phyloP scores from a whole-genome alignment of 176 grass and related monocot genomes.

The Aechmea fasciata region DNA sequence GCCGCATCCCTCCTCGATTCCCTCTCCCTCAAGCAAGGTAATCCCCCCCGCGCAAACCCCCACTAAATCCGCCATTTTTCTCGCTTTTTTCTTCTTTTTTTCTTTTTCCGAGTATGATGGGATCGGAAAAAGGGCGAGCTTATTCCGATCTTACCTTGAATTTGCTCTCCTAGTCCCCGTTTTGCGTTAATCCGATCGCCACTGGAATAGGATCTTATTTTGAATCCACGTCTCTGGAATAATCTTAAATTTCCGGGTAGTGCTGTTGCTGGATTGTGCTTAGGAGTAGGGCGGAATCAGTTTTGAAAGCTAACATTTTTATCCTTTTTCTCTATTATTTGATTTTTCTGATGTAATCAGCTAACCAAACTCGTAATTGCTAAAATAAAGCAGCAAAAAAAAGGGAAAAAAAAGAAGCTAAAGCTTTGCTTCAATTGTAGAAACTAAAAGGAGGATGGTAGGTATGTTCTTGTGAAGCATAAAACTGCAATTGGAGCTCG shows the following conservation, averaged over 20 bases:
- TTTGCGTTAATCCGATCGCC: background rate
- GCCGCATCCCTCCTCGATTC: background rate
- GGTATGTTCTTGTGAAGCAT: background rate
- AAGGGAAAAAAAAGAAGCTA: background rate
- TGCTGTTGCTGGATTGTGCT: background rate
- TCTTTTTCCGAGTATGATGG: background rate
- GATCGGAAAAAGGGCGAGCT: too few species aligned
- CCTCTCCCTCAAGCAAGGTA: constrained; percentile 6
- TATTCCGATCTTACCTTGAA: too few species aligned
- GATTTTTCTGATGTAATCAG: too few species aligned
- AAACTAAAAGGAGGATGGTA: background rate
- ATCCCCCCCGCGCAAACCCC: background rate
- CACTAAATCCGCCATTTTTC: background rate
- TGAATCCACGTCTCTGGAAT: too few species aligned
- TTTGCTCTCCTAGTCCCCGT: background rate
- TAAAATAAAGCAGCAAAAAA: background rate
- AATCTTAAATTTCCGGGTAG: background rate
- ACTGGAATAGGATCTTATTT: background rate
- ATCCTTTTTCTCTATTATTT: background rate
- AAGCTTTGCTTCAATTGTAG: background rate
- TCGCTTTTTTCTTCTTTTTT: background rate
- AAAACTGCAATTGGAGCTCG: background rate
- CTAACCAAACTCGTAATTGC: too few species aligned
- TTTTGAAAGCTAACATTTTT: background rate
- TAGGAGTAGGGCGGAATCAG: background rate